These are phyloP conservation scores for Glycine latifolia DNA, from an alignment of 306 rosid genomes.

Conservation along the genomic window DNA sequence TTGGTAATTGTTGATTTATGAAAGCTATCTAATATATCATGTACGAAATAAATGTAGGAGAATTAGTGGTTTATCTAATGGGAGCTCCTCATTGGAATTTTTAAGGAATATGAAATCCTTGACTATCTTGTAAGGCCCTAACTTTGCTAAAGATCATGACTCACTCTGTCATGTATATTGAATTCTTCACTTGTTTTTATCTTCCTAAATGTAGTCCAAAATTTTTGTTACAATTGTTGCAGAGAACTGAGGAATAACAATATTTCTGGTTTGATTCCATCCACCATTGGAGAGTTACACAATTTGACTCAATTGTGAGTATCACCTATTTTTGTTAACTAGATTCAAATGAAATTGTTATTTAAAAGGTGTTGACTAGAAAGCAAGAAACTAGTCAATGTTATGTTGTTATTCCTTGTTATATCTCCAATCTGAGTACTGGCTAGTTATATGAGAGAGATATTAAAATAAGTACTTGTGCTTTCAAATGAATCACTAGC, in stretches of 20 bases:
- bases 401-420: too few species aligned
- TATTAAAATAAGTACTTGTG: not conserved
- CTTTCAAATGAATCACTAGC: conserved; percentile 8
- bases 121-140: conserved; percentile 58
- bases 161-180: conserved; percentile 12
- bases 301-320: conserved; percentile 27
- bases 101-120: conserved; percentile 73
- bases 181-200: conserved; percentile 5
- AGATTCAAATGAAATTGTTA: not conserved
- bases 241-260: conserved; percentile 80
- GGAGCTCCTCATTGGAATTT: conserved; percentile 74
- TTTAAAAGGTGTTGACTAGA: not conserved
- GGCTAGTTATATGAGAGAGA: too few species aligned
- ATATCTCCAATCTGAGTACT: too few species aligned
- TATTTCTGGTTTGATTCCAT: conserved; percentile 72
- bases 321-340: not conserved
- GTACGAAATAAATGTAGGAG: conserved; percentile 55
- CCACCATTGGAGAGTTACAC: conserved; percentile 60
- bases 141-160: conserved; percentile 23
- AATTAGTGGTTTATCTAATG: conserved; percentile 70
- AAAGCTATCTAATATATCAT: conserved; percentile 43
- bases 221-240: conserved; percentile 47
- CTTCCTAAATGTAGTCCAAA: conserved; percentile 33
- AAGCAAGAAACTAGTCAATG: not conserved
- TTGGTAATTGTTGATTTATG: not conserved